Conservation (phyloP, 78 protist species). For the Diacronema lutheri region DNA sequence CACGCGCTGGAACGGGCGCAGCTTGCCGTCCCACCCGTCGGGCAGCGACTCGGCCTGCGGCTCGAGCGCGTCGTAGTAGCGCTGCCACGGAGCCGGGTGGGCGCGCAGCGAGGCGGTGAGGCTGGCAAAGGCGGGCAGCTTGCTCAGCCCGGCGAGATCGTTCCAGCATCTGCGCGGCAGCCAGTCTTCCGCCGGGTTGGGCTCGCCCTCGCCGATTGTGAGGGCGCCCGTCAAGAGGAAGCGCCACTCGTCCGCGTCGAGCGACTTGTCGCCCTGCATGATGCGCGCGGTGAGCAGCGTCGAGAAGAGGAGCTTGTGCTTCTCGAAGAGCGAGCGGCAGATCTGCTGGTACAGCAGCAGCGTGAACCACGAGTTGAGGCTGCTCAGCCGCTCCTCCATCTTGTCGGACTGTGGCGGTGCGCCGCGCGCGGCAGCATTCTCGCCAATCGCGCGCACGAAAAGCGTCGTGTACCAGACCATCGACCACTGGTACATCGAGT, state of each 20-base stretch:
- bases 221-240: slow-evolving; percentile 64
- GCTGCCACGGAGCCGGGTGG: not conserved
- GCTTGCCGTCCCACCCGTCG: not conserved
- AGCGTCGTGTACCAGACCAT: slow-evolving; percentile 55
- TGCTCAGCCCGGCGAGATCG: slow-evolving; percentile 44
- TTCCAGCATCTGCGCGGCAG: slow-evolving; percentile 64
- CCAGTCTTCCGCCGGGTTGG: not conserved
- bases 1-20: slow-evolving; percentile 48
- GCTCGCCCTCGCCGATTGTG: slow-evolving; percentile 14
- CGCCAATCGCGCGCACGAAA: slow-evolving; percentile 44
- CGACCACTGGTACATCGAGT: slow-evolving; percentile 78
- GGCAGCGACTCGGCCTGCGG: slow-evolving; percentile 48
- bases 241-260: slow-evolving; percentile 40
- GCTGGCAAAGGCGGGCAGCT: slow-evolving; percentile 42
- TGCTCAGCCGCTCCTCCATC: slow-evolving; percentile 32
- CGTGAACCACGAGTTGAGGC: slow-evolving; percentile 35
- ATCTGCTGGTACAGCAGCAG: slow-evolving; percentile 53
- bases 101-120: not conserved
- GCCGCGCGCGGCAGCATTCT: not conserved
- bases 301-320: slow-evolving; percentile 70
- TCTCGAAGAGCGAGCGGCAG: slow-evolving; percentile 62
- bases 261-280: slow-evolving; percentile 6
- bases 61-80: slow-evolving; percentile 30
- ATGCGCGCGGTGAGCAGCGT: slow-evolving; percentile 56
- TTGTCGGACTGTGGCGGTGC: not conserved